Conservation (phyloP, 148 eudicot species). For the Persicaria maculosa region DNA sequence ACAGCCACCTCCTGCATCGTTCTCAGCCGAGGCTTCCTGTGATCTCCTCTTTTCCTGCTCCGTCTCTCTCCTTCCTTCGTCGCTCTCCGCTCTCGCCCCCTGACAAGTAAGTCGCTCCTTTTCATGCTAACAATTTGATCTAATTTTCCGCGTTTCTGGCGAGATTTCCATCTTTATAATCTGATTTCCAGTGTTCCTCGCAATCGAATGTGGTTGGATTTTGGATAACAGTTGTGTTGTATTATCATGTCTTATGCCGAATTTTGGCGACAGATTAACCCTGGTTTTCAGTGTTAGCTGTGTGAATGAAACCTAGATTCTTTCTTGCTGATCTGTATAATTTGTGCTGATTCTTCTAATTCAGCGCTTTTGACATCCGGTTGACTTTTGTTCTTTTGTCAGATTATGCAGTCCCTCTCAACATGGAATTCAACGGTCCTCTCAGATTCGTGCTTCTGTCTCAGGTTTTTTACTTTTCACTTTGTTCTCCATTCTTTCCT, state of each 20-base stretch:
- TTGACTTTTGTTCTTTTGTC: neutral
- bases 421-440: constrained; percentile 10
- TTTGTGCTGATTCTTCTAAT: neutral
- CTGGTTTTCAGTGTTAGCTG: neutral
- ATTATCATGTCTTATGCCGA: neutral
- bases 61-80: neutral
- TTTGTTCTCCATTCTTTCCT: no score
- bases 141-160: neutral
- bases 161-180: neutral
- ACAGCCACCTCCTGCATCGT: neutral
- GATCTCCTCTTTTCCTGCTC: neutral
- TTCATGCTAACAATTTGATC: neutral
- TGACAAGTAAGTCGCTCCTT: neutral
- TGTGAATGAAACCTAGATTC: neutral
- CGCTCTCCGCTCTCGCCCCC: neutral
- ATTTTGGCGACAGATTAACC: neutral
- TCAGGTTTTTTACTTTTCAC: constrained; percentile 11
- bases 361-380: neutral
- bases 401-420: constrained; percentile 1
- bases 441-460: neutral
- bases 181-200: neutral
- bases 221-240: neutral
- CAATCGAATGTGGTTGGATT: neutral
- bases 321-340: neutral
- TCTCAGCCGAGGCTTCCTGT: neutral